Base-by-base conservation (phyloP, 129 eudicot species). In the Centrapalus pauciflorus region DNA sequence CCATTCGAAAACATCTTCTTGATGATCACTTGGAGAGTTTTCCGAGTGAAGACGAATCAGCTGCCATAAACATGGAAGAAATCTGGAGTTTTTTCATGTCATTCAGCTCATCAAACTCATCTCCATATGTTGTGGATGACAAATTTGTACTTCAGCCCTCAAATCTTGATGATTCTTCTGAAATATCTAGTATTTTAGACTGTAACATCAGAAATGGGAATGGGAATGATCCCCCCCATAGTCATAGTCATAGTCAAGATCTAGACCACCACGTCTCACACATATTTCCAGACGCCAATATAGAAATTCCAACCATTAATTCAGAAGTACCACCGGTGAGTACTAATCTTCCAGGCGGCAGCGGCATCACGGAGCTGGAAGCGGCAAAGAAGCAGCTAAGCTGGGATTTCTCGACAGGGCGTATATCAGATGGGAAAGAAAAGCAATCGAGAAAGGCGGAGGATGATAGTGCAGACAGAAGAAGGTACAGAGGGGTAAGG, bases 401-500 rank as follows among this genome's bases (percentile, higher is more conserved):
- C 27, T 19, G 57, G 62, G 75, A 60, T 57, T 56, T 27, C 40
- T 16, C 67, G 24, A 43, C 38, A 24, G 64, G 32, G 29, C 34
- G n/a, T n/a, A 33, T 28, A 58, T 50, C 11, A 20, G n/a, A n/a
- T n/a, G n/a, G n/a, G n/a, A n/a, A n/a, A n/a, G n/a, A n/a, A n/a
- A n/a, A n/a, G n/a, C n/a, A n/a, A n/a, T n/a, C n/a, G n/a, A n/a
- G n/a, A n/a, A n/a, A n/a, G n/a, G n/a, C n/a, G n/a, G n/a, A n/a
- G n/a, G n/a, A n/a, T n/a, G n/a, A n/a, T n/a, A n/a, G n/a, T n/a
- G n/a, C 55, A 8, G 30, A 19, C 14, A 52, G 29, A 35, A 52
- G 29, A 35, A 63, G 72, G 43, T 74, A 73, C 23, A 57, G 75
- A 59, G 83, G 79, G 7, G 74, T 72, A 28, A 67, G 83, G 60